Evolutionary conservation across 371 early-diverging fungal species (phyloP).

Genomic region (Saksenaea oblongispora): DNA sequence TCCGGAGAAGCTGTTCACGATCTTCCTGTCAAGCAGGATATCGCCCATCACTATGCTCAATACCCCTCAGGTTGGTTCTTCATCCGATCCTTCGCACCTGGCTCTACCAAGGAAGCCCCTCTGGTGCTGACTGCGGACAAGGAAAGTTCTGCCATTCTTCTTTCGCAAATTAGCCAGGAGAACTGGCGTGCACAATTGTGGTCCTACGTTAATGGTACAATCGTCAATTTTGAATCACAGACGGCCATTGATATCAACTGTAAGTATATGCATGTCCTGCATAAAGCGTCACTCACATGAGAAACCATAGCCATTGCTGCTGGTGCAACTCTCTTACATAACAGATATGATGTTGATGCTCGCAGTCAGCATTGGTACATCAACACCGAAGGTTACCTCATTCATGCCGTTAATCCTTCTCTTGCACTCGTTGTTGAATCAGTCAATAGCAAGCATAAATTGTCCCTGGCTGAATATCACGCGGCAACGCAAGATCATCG

Average conservation of each 20-base stretch:
- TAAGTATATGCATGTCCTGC: slow-evolving; percentile 20
- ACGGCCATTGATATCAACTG: slow-evolving; percentile 40
- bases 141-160: slow-evolving; percentile 17
- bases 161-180: slow-evolving; percentile 27
- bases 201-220: slow-evolving; percentile 48
- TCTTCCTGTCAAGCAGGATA: slow-evolving; percentile 21
- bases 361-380: slow-evolving; percentile 34
- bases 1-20: slow-evolving; percentile 1
- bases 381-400: slow-evolving; percentile 26
- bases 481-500: slow-evolving; percentile 20
- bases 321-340: slow-evolving; percentile 25
- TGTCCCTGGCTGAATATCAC: slow-evolving; percentile 6
- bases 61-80: slow-evolving; percentile 51
- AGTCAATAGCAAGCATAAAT: slow-evolving; percentile 7
- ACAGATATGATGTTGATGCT: slow-evolving; percentile 11
- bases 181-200: slow-evolving; percentile 53
- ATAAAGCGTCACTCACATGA: not conserved
- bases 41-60: slow-evolving; percentile 40
- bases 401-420: slow-evolving; percentile 16
- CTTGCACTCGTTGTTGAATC: slow-evolving; percentile 14
- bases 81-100: slow-evolving; percentile 26
- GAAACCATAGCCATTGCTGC: slow-evolving; percentile 19
- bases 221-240: slow-evolving; percentile 54
- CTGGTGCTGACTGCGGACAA: slow-evolving; percentile 38
- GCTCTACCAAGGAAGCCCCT: slow-evolving; percentile 41